Base-by-base conservation (phyloP, 2,329 filamentous ascomycete species). In the Tothia fuscella region DNA sequence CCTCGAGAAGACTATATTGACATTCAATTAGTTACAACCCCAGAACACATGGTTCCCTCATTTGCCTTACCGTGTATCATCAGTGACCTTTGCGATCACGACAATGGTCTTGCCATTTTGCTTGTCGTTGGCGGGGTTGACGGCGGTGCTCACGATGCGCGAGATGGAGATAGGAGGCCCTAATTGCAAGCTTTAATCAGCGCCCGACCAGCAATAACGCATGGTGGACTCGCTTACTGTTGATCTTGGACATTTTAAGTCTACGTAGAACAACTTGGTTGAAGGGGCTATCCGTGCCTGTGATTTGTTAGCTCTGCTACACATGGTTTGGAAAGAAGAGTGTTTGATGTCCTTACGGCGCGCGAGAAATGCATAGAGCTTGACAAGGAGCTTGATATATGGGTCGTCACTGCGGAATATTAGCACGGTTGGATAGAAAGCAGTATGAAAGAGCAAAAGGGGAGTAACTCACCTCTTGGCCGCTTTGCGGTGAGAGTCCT, bases 221-320 rank as follows among this genome's bases (percentile, higher is more conserved):
- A 46, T 34, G 46, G 59, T 47, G 61, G 61, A 57, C 42, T 44
- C 42, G 42, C 42, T 44, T 37, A 44, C 88, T 83, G 83, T 96
- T 96, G 72, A 93, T 94, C 71, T 88, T 86, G 67, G 87, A 94
- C 85, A 91, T 94, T 65, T 94, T 94, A 49, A 98, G 82, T 62
- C 91, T 85, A 67, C 89, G 87, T 60, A 98, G 84, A 63, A 98
- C 79, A 60, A 91, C 84, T 77, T 94, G 93, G 83, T 98, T 98
- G 84, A 98, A 98, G 72, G 77, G 78, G 53, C 86, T 78, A 68
- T 96, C 91, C 65, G 91, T 98, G 64, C 91, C 88, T 87, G 85
- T 93, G 38, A 44, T 19, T 34, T 42, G 42, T 44, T 38, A 34
- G 35, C 35, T 14, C n/a, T n/a, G n/a, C n/a, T n/a, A n/a, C 16